Conservation (phyloP, 768 basidiomycete genomes). For the Boletellus ananas region DNA sequence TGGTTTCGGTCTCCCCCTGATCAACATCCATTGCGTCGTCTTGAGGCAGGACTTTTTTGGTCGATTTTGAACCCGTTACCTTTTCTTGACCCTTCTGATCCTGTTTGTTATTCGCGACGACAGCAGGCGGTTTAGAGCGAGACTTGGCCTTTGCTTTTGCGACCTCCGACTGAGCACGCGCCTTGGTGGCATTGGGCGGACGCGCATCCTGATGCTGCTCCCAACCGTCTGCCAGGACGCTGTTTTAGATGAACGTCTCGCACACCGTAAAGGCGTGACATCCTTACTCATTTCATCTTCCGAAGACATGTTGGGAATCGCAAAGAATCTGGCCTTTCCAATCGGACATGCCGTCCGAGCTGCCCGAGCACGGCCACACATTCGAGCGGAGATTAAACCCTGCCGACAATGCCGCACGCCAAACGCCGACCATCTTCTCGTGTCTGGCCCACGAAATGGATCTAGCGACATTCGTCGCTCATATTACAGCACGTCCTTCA, state of each 20-base stretch:
- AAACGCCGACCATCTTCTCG: too few relatives aligned
- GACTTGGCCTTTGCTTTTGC: constrained; percentile 16
- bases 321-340: too few relatives aligned
- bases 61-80: constrained; percentile 6
- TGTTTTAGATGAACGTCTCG: constrained; percentile 25
- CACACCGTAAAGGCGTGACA: not conserved
- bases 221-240: constrained; percentile 23
- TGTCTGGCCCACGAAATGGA: too few relatives aligned
- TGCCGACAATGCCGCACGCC: too few relatives aligned
- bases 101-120: constrained; percentile 3
- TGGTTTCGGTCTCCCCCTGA: not conserved
- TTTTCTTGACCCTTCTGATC: constrained; percentile 11
- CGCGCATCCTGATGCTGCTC: constrained; percentile 7
- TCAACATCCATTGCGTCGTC: constrained; percentile 17
- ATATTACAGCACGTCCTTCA: too few relatives aligned
- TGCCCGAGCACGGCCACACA: too few relatives aligned
- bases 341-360: too few relatives aligned
- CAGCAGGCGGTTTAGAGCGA: constrained; percentile 9
- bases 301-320: constrained; percentile 32
- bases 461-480: too few relatives aligned
- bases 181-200: constrained; percentile 9
- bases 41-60: constrained; percentile 1
- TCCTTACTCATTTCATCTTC: constrained; percentile 32
- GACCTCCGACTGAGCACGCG: constrained; percentile 15
- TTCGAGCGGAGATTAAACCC: too few relatives aligned